Conservation (phyloP, 208 protist species). For the Crithidia fasciculata region DNA sequence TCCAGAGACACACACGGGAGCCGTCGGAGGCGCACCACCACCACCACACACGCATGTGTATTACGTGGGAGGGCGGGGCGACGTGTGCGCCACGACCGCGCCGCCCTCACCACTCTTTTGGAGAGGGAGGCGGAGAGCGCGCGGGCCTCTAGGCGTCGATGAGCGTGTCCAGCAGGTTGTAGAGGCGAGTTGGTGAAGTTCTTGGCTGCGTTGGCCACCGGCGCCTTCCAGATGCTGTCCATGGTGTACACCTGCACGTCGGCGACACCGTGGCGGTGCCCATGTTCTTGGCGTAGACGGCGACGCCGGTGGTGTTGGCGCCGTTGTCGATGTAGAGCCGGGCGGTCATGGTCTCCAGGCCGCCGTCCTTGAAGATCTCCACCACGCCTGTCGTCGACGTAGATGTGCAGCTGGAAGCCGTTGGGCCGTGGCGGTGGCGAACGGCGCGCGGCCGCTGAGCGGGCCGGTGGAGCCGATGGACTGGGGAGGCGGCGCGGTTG, state of each 20-base stretch:
- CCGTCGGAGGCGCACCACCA: no score
- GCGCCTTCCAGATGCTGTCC: conserved; percentile 37
- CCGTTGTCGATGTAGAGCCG: conserved; percentile 37
- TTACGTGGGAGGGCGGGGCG: no score
- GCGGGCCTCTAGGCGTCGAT: conserved; percentile 9
- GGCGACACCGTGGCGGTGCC: conserved; percentile 13
- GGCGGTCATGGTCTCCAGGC: conserved; percentile 40
- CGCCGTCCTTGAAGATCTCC: conserved; percentile 55
- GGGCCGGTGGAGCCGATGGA: conserved; percentile 32
- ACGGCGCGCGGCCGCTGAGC: conserved; percentile 44
- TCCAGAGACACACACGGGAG: no score
- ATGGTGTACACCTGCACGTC: conserved; percentile 39
- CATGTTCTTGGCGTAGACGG: conserved; percentile 37
- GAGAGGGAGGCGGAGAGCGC: no score
- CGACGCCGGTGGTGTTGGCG: conserved; percentile 22
- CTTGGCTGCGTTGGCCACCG: conserved; percentile 6
- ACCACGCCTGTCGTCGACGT: conserved; percentile 45
- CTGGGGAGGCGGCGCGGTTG: conserved; percentile 28
- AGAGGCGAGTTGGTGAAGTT: conserved; percentile 33
- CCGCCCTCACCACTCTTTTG: no score
- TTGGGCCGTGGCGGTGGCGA: conserved; percentile 31
- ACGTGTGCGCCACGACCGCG: no score
- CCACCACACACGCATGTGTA: no score
- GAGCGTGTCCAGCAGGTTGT: conserved; percentile 34
- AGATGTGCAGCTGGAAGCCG: conserved; percentile 38